Percentiles rank a stretch among this genome's conserved stretches.
Evolutionary conservation across 2,329 filamentous ascomycete species (phyloP).

Genomic region (Monosporascus ibericus): DNA sequence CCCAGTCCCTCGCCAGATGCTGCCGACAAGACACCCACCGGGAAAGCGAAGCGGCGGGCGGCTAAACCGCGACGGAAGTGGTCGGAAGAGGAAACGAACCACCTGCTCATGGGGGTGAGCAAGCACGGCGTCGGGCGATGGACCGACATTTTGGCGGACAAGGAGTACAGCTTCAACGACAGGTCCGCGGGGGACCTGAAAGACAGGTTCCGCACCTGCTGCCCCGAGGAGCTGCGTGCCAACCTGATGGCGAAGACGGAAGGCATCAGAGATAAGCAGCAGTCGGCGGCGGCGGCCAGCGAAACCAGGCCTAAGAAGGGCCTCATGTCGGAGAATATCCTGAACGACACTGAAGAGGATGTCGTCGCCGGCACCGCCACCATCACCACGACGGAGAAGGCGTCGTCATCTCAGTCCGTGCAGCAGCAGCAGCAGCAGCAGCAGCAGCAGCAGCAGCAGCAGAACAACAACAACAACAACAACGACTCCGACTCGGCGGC

Average conservation of each 20-base stretch:
- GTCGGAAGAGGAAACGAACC: conserved; percentile 59
- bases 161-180: conserved; percentile 53
- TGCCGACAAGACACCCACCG: conserved; percentile 24
- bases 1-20: conserved; percentile 22
- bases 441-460: conserved; percentile 3
- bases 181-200: conserved; percentile 59
- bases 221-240: conserved; percentile 52
- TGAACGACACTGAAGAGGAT: conserved; percentile 41
- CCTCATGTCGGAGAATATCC: conserved; percentile 48
- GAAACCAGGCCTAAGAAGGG: conserved; percentile 40
- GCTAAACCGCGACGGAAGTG: conserved; percentile 56
- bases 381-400: no score
- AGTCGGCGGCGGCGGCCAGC: conserved; percentile 10
- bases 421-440: conserved; percentile 3
- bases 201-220: conserved; percentile 61
- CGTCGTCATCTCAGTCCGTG: conserved; percentile 7
- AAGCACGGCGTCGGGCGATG: conserved; percentile 60
- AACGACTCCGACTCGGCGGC: conserved; percentile 29
- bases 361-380: conserved; percentile 13
- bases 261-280: conserved; percentile 16
- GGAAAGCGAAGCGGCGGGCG: conserved; percentile 46
- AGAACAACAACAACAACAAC: no score
- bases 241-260: conserved; percentile 28
- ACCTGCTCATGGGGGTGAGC: conserved; percentile 54
- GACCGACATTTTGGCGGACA: conserved; percentile 58